Evolutionary conservation across 768 basidiomycete genomes (phyloP).

Genomic region (Sistotremastrum suecicum): DNA sequence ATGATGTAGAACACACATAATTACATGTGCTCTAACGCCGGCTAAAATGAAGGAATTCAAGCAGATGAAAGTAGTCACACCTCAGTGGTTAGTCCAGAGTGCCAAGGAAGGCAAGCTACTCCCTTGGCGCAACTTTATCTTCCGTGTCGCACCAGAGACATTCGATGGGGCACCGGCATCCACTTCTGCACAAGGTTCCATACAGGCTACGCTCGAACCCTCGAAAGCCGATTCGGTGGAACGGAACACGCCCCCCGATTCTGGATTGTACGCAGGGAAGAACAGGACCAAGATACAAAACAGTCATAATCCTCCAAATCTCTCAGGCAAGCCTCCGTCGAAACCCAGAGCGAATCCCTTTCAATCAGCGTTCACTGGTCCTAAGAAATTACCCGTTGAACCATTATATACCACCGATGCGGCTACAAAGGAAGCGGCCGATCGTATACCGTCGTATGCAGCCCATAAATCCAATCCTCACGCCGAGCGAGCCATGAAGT

Average conservation of each 20-base stretch:
- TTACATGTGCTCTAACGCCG: conserved; percentile 83
- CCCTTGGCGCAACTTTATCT: conserved; percentile 70
- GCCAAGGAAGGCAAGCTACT: conserved; percentile 50
- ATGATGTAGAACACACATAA: conserved; percentile 62
- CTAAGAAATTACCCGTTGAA: conserved; percentile 3
- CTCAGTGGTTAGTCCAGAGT: conserved; percentile 82
- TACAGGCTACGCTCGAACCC: too few species aligned
- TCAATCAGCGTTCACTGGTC: too few species aligned
- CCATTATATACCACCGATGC: conserved; percentile 30
- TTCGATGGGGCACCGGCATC: too few species aligned
- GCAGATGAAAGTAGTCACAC: conserved; percentile 78
- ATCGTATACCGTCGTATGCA: conserved; percentile 50
- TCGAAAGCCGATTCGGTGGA: too few species aligned
- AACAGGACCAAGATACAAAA: too few species aligned
- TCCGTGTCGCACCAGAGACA: conserved; percentile 13
- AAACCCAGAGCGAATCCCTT: too few species aligned
- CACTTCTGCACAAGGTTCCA: too few species aligned
- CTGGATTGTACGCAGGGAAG: too few species aligned
- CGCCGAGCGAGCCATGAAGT: conserved; percentile 67
- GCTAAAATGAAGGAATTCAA: conserved; percentile 82
- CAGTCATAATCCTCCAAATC: too few species aligned
- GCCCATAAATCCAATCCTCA: conserved; percentile 50
- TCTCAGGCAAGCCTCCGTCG: too few species aligned
- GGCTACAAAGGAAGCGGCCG: conserved; percentile 25
- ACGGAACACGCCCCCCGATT: too few species aligned